phyloP scores from a whole-genome alignment of 768 basidiomycete species.

The Neoboletus magnificus region DNA sequence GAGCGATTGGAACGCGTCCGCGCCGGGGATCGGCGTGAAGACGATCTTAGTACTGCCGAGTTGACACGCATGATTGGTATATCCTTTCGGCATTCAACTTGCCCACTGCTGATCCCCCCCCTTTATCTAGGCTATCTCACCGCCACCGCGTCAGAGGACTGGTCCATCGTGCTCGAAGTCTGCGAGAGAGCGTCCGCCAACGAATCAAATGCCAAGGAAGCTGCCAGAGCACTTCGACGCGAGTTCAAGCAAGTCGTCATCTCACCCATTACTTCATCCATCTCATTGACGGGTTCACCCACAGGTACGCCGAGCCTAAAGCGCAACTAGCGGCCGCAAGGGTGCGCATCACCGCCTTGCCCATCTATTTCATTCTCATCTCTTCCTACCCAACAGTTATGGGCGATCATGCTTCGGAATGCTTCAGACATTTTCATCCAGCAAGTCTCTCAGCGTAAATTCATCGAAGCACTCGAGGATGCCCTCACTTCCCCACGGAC shows the following conservation, averaged over 20 bases:
- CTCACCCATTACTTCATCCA: slow-evolving; percentile 4
- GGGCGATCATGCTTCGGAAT: slow-evolving; percentile 89
- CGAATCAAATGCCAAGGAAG: slow-evolving; percentile 78
- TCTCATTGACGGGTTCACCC: slow-evolving; percentile 2
- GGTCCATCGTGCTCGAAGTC: slow-evolving; percentile 77
- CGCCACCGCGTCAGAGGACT: slow-evolving; percentile 78
- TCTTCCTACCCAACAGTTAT: slow-evolving; percentile 47
- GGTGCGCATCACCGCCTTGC: slow-evolving; percentile 38
- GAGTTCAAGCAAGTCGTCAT: slow-evolving; percentile 70
- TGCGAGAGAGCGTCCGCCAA: slow-evolving; percentile 77
- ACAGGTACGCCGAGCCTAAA: slow-evolving; percentile 69
- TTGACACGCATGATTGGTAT: slow-evolving; percentile 72
- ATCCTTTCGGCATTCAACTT: neutral
- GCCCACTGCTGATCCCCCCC: neutral
- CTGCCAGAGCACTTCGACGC: slow-evolving; percentile 72
- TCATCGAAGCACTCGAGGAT: slow-evolving; percentile 76
- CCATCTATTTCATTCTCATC: slow-evolving; percentile 1
- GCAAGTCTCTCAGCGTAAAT: slow-evolving; percentile 71
- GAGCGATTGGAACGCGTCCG: slow-evolving; percentile 30
- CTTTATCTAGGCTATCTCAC: slow-evolving; percentile 60
- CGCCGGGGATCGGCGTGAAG: slow-evolving; percentile 32
- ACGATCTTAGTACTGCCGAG: slow-evolving; percentile 49
- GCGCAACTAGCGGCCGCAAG: slow-evolving; percentile 76
- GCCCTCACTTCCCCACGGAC: slow-evolving; percentile 60
- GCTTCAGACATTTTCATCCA: slow-evolving; percentile 67